These are phyloP conservation scores for Cyathus striatus DNA, from an alignment of 768 basidiomycete genomes.

Conservation along the genomic window DNA sequence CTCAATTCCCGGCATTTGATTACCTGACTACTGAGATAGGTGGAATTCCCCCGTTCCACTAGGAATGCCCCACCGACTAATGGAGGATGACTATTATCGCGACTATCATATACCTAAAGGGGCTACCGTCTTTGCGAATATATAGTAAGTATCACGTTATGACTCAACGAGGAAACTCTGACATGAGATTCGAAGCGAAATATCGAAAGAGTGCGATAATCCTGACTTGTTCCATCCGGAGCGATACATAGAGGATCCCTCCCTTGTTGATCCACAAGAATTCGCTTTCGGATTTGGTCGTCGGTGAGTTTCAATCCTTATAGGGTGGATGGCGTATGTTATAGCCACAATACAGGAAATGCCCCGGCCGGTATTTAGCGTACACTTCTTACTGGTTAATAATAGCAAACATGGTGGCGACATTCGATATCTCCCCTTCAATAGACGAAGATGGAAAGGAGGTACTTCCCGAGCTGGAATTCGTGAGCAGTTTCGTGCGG, in stretches of 20 bases:
- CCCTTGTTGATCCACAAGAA: slow-evolving; percentile 38
- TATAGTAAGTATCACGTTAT: slow-evolving; percentile 27
- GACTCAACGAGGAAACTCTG: neutral
- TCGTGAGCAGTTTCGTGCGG: slow-evolving; percentile 42
- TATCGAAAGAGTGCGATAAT: slow-evolving; percentile 38
- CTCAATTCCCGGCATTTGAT: slow-evolving; percentile 1
- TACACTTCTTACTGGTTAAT: slow-evolving; percentile 42
- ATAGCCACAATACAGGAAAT: slow-evolving; percentile 28
- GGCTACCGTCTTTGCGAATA: slow-evolving; percentile 37
- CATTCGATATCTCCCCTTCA: slow-evolving; percentile 37
- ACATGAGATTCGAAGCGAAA: slow-evolving; percentile 23
- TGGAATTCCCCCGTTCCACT: slow-evolving; percentile 45
- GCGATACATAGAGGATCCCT: slow-evolving; percentile 35
- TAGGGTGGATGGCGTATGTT: slow-evolving; percentile 1
- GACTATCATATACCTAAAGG: slow-evolving; percentile 42
- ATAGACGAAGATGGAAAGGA: slow-evolving; percentile 36
- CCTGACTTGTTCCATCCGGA: slow-evolving; percentile 46
- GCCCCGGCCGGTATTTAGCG: slow-evolving; percentile 52
- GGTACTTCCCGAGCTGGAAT: slow-evolving; percentile 30
- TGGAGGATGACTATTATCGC: slow-evolving; percentile 45
- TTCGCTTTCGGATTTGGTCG: slow-evolving; percentile 57
- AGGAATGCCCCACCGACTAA: slow-evolving; percentile 47
- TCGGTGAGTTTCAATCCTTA: slow-evolving; percentile 24
- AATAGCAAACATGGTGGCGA: slow-evolving; percentile 36
- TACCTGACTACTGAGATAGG: slow-evolving; percentile 16